Evolutionary conservation across 371 early-diverging fungal species (phyloP).

Genomic region (Fennellomyces sp.): DNA sequence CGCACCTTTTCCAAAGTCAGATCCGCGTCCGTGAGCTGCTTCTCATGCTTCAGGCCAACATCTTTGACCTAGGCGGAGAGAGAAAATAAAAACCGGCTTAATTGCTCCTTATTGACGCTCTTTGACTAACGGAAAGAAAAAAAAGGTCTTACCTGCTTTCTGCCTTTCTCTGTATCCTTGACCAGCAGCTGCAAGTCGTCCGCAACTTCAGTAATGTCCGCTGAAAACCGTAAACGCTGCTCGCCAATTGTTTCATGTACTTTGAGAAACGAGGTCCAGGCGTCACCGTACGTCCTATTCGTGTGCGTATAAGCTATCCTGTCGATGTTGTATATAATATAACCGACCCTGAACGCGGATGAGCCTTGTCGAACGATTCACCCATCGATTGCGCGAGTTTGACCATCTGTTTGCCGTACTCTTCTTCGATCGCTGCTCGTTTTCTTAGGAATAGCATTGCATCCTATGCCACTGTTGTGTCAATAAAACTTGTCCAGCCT

Average conservation of each 20-base stretch:
- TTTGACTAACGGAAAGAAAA: not conserved
- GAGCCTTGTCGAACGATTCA: slow-evolving; percentile 50
- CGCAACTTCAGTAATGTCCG: slow-evolving; percentile 62
- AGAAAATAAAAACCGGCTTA: not conserved
- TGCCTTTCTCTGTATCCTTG: slow-evolving; percentile 79
- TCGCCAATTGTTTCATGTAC: slow-evolving; percentile 81
- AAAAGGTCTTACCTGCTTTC: slow-evolving; percentile 67
- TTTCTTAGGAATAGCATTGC: slow-evolving; percentile 56
- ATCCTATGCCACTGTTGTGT: slow-evolving; percentile 33
- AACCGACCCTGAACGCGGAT: slow-evolving; percentile 50
- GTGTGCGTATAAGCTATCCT: not conserved
- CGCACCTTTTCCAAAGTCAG: slow-evolving; percentile 72
- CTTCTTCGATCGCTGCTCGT: slow-evolving; percentile 64
- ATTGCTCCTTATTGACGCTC: not conserved
- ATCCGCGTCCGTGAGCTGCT: slow-evolving; percentile 72
- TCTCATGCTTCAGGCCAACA: slow-evolving; percentile 70
- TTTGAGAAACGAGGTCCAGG: slow-evolving; percentile 64
- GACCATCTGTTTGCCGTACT: slow-evolving; percentile 57
- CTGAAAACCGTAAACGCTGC: slow-evolving; percentile 66
- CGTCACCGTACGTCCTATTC: slow-evolving; percentile 59
- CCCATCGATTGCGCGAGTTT: slow-evolving; percentile 48
- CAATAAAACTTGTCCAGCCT: not conserved
- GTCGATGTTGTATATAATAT: not conserved
- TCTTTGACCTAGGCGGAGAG: slow-evolving; percentile 67
- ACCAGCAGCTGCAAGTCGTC: slow-evolving; percentile 70